A percentile compares a stretch with the other conserved stretches of the same genome.
phyloP scores from a whole-genome alignment of 768 basidiomycete species.

The Lactarius deliciosus region DNA sequence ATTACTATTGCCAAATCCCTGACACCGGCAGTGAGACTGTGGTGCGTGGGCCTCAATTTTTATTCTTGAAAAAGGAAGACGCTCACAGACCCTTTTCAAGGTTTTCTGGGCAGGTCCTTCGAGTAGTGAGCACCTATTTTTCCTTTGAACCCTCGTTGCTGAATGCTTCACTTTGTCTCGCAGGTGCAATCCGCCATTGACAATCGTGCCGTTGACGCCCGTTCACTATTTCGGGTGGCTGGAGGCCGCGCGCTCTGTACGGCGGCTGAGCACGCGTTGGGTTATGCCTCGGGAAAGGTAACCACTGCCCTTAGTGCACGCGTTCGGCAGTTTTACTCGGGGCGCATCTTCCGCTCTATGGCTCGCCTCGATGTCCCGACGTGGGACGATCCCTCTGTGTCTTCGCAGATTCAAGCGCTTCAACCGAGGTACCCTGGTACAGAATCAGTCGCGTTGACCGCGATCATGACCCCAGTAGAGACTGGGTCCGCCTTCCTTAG shows the following conservation, averaged over 20 bases:
- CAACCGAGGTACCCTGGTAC: slow-evolving; percentile 23
- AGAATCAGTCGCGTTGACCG: slow-evolving; percentile 58
- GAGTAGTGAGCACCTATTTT: slow-evolving; percentile 29
- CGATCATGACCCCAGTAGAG: slow-evolving; percentile 45
- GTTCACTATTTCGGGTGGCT: slow-evolving; percentile 31
- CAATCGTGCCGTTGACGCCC: slow-evolving; percentile 21
- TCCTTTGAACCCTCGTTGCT: background rate
- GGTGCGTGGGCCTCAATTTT: background rate
- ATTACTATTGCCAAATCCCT: slow-evolving; percentile 4
- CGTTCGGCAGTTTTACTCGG: slow-evolving; percentile 60
- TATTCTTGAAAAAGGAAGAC: background rate
- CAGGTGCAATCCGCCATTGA: slow-evolving; percentile 27
- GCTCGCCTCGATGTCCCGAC: slow-evolving; percentile 76
- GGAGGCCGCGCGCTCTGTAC: slow-evolving; percentile 56
- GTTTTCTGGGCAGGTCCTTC: slow-evolving; percentile 22
- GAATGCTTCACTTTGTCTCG: background rate
- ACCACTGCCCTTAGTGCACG: slow-evolving; percentile 52
- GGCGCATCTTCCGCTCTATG: slow-evolving; percentile 64
- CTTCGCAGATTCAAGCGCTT: slow-evolving; percentile 61
- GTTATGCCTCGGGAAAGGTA: slow-evolving; percentile 41
- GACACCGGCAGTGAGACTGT: slow-evolving; percentile 17
- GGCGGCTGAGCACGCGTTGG: slow-evolving; percentile 46
- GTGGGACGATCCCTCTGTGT: slow-evolving; percentile 64
- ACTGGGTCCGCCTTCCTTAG: slow-evolving; percentile 48
- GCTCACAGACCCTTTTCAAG: slow-evolving; percentile 2